Base-by-base conservation (phyloP, 164 flowering plant species). In the Saururus chinensis region DNA sequence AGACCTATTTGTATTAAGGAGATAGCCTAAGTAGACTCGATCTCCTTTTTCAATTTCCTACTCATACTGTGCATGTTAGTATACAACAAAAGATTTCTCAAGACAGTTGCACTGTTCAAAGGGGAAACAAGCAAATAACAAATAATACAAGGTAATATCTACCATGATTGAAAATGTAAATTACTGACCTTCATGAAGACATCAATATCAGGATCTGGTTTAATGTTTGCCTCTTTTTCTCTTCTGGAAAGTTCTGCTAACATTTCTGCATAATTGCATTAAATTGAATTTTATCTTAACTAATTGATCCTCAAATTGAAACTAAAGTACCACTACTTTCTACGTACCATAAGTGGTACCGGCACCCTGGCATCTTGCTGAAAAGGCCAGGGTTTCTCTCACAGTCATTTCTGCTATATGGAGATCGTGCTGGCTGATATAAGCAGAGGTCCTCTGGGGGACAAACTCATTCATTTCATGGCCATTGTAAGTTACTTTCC, bases 161-260 rank as follows among this genome's bases (percentile, higher is more conserved):
- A 20, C 7, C 7, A 56, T 56, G 58, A 56, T 24, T 9, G 7
- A 56, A 56, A 56, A 9, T 41, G 12, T 8, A 9, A 41, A 13
- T 41, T 24, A 56, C n/a, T 61, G 53, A 83, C 95, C 86, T 87
- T 87, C 95, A 87, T 87, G 71, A 30, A 87, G 62, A 82, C 66
- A 75, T 87, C 90, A 51, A 87, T 52, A 64, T 87, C 90, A 63
- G 81, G 75, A 70, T 87, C 95, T 22, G 95, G 95, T 58, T 71
- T 78, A 40, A 87, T 83, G 48, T 77, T 79, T 42, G 91, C 86
- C 3, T 64, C 84, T 56, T 78, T 82, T 61, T 87, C 95, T 68
- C 91, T 80, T 66, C 87, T 82, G 24, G 83, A 72, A 60, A 87
- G 65, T 70, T 87, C 95, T 22, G 78, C 74, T 60, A 87, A 63